Conservation (phyloP, 495 filamentous ascomycete genomes). For the Talaromyces wortmannii region DNA sequence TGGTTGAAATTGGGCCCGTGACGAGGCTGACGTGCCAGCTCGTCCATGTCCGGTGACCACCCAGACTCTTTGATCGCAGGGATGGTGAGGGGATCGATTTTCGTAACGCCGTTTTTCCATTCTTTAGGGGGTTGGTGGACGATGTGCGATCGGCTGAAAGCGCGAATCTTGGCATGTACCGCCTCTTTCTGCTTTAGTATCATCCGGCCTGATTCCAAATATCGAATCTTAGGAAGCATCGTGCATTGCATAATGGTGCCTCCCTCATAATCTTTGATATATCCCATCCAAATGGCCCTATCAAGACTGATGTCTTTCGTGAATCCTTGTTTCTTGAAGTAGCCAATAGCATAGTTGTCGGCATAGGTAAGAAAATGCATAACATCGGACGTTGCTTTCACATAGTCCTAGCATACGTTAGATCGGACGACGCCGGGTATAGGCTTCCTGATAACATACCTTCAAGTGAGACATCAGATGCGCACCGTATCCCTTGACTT, state of each 20-base stretch:
- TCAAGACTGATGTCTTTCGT: constrained; percentile 97
- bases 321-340: constrained; percentile 99
- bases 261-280: constrained; percentile 99
- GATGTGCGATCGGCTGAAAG: constrained; percentile 81
- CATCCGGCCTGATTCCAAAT: constrained; percentile 92
- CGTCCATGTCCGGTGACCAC: constrained; percentile 97
- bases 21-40: constrained; percentile 89
- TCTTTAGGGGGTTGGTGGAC: constrained; percentile 78
- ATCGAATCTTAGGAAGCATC: constrained; percentile 92
- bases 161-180: constrained; percentile 88
- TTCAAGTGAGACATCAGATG: constrained; percentile 98
- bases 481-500: constrained; percentile 97
- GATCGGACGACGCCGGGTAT: neutral
- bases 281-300: constrained; percentile 93
- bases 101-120: constrained; percentile 64
- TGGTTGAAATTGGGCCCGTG: constrained; percentile 96
- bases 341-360: constrained; percentile 98
- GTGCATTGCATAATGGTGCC: constrained; percentile 99
- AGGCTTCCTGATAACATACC: constrained; percentile 17
- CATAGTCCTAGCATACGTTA: constrained; percentile 62
- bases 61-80: constrained; percentile 81
- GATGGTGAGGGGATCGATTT: constrained; percentile 76
- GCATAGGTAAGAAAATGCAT: constrained; percentile 99
- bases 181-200: constrained; percentile 94
- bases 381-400: constrained; percentile 91